Evolutionary conservation across 2,329 filamentous ascomycete genomes (phyloP).

Genomic region (Fusarium solani-melongenae): DNA sequence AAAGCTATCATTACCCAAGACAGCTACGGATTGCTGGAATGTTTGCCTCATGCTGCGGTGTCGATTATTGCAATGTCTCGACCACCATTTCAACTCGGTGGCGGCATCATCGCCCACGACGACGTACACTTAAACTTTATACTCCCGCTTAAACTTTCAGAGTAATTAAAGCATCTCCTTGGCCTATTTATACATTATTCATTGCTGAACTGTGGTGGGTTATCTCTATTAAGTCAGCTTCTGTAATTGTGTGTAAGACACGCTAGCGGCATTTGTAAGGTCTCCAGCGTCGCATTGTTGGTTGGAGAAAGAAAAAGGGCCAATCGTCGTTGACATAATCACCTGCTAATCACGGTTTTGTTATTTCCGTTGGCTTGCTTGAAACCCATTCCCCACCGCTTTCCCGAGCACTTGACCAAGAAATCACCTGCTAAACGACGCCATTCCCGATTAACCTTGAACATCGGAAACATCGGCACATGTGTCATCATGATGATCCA

Average conservation of each 20-base stretch:
- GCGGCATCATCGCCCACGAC: not conserved
- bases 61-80: not conserved
- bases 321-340: not conserved
- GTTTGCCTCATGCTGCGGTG: not conserved
- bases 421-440: not conserved
- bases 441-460: not conserved
- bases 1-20: not conserved
- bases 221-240: slow-evolving; percentile 10
- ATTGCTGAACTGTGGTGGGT: not conserved
- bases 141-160: not conserved
- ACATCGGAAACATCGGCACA: not conserved
- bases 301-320: not conserved
- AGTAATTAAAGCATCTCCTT: not conserved
- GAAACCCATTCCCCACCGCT: too few species aligned
- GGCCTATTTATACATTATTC: not conserved
- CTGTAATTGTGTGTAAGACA: slow-evolving; percentile 29
- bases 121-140: not conserved
- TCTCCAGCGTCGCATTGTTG: not conserved
- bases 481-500: not conserved
- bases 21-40: too few species aligned
- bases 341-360: too few species aligned
- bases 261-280: slow-evolving; percentile 13
- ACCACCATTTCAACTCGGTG: not conserved
- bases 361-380: too few species aligned
- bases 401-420: too few species aligned